A percentile compares a stretch with the other conserved stretches of the same genome.
These are phyloP conservation scores for Trichoderma afroharzianum DNA, from an alignment of 2,329 filamentous ascomycete species.

Conservation along the genomic window DNA sequence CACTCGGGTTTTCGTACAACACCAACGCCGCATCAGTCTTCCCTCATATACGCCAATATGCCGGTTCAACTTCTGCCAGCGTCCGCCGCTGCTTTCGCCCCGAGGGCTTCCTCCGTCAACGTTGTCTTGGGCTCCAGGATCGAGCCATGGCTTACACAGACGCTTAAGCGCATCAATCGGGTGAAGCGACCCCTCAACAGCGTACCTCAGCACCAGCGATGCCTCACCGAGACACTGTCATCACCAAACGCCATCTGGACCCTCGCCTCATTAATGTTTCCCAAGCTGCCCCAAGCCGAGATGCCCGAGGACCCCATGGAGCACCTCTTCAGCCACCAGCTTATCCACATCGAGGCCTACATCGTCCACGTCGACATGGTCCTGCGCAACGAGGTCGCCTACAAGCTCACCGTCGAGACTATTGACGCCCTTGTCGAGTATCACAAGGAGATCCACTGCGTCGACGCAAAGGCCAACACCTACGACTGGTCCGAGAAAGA, in stretches of 20 bases:
- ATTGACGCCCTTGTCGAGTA: constrained; percentile 93
- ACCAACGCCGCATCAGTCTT: background rate
- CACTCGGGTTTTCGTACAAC: background rate
- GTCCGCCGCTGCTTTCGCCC: constrained; percentile 93
- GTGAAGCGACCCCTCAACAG: constrained; percentile 97
- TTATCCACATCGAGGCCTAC: constrained; percentile 92
- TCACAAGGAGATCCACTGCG: constrained; percentile 92
- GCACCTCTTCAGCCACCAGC: constrained; percentile 86
- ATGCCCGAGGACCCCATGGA: constrained; percentile 81
- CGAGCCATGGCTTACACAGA: constrained; percentile 95
- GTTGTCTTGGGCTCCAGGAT: constrained; percentile 90
- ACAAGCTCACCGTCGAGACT: constrained; percentile 92
- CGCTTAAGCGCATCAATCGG: constrained; percentile 92
- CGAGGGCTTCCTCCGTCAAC: constrained; percentile 83
- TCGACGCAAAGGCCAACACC: constrained; percentile 82
- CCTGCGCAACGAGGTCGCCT: constrained; percentile 92
- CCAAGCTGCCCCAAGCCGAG: constrained; percentile 83
- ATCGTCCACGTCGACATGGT: constrained; percentile 99
- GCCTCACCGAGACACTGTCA: constrained; percentile 90
- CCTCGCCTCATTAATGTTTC: constrained; percentile 85
- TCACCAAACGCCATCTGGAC: constrained; percentile 91
- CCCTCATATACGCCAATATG: constrained; percentile 50
- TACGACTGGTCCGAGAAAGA: constrained; percentile 98
- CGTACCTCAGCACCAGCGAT: constrained; percentile 90
- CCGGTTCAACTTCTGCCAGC: constrained; percentile 90